phyloP scores from a whole-genome alignment of 169 alveolate genomes.

The Plasmodium sp. region DNA sequence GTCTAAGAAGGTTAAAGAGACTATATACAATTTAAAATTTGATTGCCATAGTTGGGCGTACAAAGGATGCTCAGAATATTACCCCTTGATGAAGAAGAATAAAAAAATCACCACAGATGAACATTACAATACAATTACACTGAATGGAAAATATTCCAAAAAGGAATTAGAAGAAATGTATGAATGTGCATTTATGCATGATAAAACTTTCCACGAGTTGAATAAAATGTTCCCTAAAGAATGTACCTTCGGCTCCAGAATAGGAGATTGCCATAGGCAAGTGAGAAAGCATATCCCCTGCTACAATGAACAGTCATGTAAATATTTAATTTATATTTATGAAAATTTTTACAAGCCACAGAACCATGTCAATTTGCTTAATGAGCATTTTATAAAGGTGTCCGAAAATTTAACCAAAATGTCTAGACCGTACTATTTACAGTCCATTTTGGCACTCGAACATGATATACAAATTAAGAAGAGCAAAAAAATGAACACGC shows the following conservation, averaged over 20 bases:
- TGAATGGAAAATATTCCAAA: conserved; percentile 31
- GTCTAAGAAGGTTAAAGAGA: conserved; percentile 56
- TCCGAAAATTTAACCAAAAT: conserved; percentile 76
- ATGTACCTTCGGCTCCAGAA: conserved; percentile 76
- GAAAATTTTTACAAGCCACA: conserved; percentile 76
- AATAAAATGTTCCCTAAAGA: conserved; percentile 77
- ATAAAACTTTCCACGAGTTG: conserved; percentile 43
- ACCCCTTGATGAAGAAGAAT: conserved; percentile 73
- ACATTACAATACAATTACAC: conserved; percentile 23
- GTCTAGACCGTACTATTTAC: conserved; percentile 52
- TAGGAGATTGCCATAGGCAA: conserved; percentile 77
- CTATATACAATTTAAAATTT: conserved; percentile 75
- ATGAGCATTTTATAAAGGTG: conserved; percentile 79
- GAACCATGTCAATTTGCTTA: conserved; percentile 67
- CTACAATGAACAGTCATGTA: conserved; percentile 46
- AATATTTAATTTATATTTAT: conserved; percentile 46
- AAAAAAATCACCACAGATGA: background rate
- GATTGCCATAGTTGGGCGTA: conserved; percentile 74
- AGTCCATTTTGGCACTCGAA: conserved; percentile 59
- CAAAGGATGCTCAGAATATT: conserved; percentile 75
- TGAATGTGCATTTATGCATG: conserved; percentile 72
- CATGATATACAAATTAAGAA: conserved; percentile 71
- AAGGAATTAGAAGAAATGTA: conserved; percentile 59
- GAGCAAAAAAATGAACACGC: conserved; percentile 22
- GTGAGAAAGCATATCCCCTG: conserved; percentile 70